These are phyloP conservation scores for Candida hispaniensis DNA, from an alignment of 805 yeast genomes.

Conservation along the genomic window DNA sequence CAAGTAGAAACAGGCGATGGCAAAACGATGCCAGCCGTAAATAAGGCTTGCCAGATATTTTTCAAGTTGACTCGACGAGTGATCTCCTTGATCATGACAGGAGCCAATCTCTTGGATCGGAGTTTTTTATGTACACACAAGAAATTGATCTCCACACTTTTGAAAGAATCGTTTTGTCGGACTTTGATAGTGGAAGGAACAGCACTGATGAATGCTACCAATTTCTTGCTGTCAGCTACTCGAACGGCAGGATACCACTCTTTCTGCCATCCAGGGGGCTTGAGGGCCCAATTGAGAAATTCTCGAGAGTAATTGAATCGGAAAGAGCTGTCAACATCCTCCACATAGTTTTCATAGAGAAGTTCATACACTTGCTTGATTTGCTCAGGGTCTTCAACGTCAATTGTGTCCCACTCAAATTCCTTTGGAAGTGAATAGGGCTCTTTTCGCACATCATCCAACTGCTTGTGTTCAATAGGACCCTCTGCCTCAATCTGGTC, in stretches of 20 bases:
- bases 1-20: conserved; percentile 89
- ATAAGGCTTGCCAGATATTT: conserved; percentile 90
- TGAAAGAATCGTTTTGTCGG: conserved; percentile 38
- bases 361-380: conserved; percentile 70
- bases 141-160: conserved; percentile 76
- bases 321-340: conserved; percentile 84
- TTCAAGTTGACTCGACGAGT: conserved; percentile 81
- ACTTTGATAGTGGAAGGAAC: conserved; percentile 65
- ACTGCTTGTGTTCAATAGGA: conserved; percentile 61
- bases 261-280: conserved; percentile 81
- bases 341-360: conserved; percentile 84
- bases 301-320: conserved; percentile 78
- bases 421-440: conserved; percentile 67
- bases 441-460: conserved; percentile 56
- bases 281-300: conserved; percentile 85
- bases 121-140: conserved; percentile 89
- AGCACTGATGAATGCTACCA: conserved; percentile 88
- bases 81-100: conserved; percentile 85
- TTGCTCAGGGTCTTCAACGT: conserved; percentile 43
- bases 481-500: conserved; percentile 62
- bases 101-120: conserved; percentile 88
- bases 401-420: conserved; percentile 83
- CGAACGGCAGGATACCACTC: conserved; percentile 95
- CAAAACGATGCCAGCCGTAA: conserved; percentile 82
- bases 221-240: conserved; percentile 59